phyloP scores from a whole-genome alignment of 306 rosid genomes.

The Cercis canadensis region DNA sequence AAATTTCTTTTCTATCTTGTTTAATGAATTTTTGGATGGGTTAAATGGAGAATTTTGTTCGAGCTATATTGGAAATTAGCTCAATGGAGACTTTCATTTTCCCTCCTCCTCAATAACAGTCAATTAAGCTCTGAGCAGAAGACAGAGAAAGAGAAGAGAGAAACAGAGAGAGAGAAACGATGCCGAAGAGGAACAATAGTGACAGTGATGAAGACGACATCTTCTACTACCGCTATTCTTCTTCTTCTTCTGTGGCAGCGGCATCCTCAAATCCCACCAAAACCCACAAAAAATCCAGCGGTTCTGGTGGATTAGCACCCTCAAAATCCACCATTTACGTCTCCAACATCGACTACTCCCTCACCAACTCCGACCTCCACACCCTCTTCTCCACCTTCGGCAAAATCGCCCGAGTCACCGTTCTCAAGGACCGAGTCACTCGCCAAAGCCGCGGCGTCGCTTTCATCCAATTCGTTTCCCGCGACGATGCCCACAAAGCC shows the following conservation, averaged over 20 bases:
- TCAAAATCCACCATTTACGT: conserved; percentile 87
- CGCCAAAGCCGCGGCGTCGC: conserved; percentile 89
- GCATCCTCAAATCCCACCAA: conserved; percentile 26
- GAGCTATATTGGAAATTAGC: too few relatives aligned
- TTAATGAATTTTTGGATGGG: too few relatives aligned
- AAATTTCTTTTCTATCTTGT: too few relatives aligned
- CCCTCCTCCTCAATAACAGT: too few relatives aligned
- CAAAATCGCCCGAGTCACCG: conserved; percentile 83
- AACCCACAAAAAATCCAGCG: conserved; percentile 3
- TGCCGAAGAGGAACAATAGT: conserved; percentile 41
- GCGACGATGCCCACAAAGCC: conserved; percentile 64
- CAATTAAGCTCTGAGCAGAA: background rate
- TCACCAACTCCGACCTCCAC: conserved; percentile 93
- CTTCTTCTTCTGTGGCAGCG: conserved; percentile 40
- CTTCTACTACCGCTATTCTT: conserved; percentile 74
- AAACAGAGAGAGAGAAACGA: background rate
- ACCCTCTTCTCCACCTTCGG: conserved; percentile 89
- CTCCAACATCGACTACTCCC: conserved; percentile 79
- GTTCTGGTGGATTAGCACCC: conserved; percentile 67
- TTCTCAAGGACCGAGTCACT: conserved; percentile 82
- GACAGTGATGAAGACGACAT: conserved; percentile 74
- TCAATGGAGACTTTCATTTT: too few relatives aligned
- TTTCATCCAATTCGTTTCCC: conserved; percentile 81
- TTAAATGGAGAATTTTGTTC: too few relatives aligned
- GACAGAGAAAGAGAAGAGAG: background rate